Percentiles rank a stretch among this genome's conserved stretches.
phyloP scores from a whole-genome alignment of 495 filamentous ascomycete genomes.

The Penicillium crystallinum region DNA sequence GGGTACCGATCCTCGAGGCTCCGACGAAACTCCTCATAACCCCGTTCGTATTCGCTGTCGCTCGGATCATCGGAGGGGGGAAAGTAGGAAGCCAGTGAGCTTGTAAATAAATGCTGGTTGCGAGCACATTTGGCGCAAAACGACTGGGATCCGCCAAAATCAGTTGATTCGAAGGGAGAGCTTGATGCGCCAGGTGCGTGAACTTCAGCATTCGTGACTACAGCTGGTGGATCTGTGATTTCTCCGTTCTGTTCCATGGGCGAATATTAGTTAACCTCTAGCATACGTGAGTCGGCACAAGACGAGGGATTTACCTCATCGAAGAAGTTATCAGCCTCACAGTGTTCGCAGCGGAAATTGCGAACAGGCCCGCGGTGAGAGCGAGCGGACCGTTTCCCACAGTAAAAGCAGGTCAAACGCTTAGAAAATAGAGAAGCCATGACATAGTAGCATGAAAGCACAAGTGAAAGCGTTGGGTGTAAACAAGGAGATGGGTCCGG shows the following conservation, averaged over 20 bases:
- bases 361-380: conserved; percentile 45
- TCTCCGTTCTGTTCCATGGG: conserved; percentile 58
- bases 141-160: conserved; percentile 39
- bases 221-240: conserved; percentile 78
- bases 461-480: conserved; percentile 2
- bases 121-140: conserved; percentile 77
- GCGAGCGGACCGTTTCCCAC: conserved; percentile 56
- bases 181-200: conserved; percentile 25
- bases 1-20: conserved; percentile 73
- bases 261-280: not conserved
- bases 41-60: conserved; percentile 52
- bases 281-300: conserved; percentile 3
- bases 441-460: conserved; percentile 17
- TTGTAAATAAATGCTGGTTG: conserved; percentile 73
- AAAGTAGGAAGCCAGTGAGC: conserved; percentile 63
- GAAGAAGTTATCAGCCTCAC: conserved; percentile 77
- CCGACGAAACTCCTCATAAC: conserved; percentile 55
- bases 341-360: conserved; percentile 65
- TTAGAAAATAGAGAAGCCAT: conserved; percentile 46
- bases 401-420: conserved; percentile 71
- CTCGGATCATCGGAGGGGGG: conserved; percentile 60
- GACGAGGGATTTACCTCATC: conserved; percentile 49
- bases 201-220: conserved; percentile 34
- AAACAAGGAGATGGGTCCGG: conserved; percentile 14
- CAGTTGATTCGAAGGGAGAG: conserved; percentile 28